Evolutionary conservation across 495 filamentous ascomycete genomes (phyloP), one percentile per base, ranked within the genome.

Genomic region (Neurospora sp.): DNA sequence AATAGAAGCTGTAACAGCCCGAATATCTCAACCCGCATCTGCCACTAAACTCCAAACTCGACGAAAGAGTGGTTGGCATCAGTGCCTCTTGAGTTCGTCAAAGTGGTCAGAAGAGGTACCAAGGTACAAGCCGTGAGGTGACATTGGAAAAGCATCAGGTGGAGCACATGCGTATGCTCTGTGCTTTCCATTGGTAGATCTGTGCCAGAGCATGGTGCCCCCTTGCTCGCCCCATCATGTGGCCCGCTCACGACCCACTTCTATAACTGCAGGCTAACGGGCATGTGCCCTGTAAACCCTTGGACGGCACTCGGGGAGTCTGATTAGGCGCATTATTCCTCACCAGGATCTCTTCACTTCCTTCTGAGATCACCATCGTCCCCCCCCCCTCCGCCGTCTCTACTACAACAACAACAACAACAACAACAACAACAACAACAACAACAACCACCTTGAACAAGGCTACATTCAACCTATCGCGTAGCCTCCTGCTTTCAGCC

Each of bases 261-360:
- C 9, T 66, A 1, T 66, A 9, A 34, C 69, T 39, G 43, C 70
- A 74, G 74, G 71, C 69, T 71, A 28, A 9, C 38, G 69, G 36
- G 24, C 31, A 71, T 69, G n/a, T 34, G 71, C 79, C 79, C 71
- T 79, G 79, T 62, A 71, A 73, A 66, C 54, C 54, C 54, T 74
- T n/a, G 43, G 66, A 62, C 38, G 66, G 59, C 37, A 66, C 48
- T 70, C 70, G 37, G 70, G 42, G 37, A 39, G 34, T 79, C 79
- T 81, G 80, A 81, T 80, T 80, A 78, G 75, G 80, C 79, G 79
- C 79, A 79, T 81, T 81, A 77, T 77, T 76, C 76, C 77, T 74
- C 74, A 75, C 71, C 34, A 43, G 36, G 38, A 36, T 62, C 59
- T 39, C 36, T 39, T 71, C 19, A 66, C 71, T 72, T 70, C 74